Base-by-base conservation (phyloP, 2,329 filamentous ascomycete species). In the Nemania bipapillata region DNA sequence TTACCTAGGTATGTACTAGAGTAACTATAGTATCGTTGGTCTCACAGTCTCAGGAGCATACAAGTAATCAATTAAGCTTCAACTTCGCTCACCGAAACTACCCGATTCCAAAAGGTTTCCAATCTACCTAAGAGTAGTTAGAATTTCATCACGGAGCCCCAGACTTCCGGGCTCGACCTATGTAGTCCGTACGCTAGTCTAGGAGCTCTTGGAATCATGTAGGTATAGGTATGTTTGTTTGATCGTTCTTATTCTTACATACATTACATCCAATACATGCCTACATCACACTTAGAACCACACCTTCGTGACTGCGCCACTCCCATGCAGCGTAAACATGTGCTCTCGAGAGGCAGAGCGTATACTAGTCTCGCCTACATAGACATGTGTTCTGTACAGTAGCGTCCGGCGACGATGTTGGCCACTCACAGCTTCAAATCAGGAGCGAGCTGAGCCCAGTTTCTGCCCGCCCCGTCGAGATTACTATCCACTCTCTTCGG, bases 31-130 rank as follows among this genome's bases (percentile, higher is more conserved):
- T 32, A 32, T 32, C 30, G 9, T 55, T 40, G 24, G 28, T 42
- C 35, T 57, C 37, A 59, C 30, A 12, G 40, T 59, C 30, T 60
- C 52, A 54, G 45, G 11, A 47, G 26, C 22, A 54, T 20, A 60
- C 37, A 35, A 49, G 22, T 22, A 28, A 47, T 37, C n/a, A 30
- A 42, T 49, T n/a, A 42, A 47, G 22, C 56, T 4, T 40, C 6
- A 8, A 20, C 35, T 57, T 68, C 68, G 61, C 61, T 70, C 53
- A 55, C 65, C 68, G 68, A 57, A 12, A 24, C 52, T 65, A 60
- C n/a, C 56, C 50, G 60, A 37, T 28, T 45, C 12, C 17, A 53
- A 28, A 35, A 12, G 12, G 24, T 40, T 52, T 32, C 30, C 30
- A 22, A 22, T 20, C 47, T 50, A 49, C 28, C 35, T 45, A 56